Evolutionary conservation across 2,329 filamentous ascomycete genomes (phyloP).

Genomic region (Curvularia sp.): DNA sequence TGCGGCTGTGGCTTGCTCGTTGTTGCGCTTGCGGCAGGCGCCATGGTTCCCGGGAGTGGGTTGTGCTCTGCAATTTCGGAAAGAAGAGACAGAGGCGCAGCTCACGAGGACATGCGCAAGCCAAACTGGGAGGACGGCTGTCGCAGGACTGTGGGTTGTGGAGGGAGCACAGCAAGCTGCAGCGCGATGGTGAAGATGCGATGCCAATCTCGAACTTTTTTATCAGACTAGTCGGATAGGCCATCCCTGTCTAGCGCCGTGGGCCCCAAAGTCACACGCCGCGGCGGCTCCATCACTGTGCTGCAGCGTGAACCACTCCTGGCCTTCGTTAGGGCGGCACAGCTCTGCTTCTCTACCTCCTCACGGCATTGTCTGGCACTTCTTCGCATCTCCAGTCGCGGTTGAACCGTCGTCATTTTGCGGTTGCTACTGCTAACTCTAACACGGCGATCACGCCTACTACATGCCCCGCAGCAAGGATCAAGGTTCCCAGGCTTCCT

Average conservation of each 20-base stretch:
- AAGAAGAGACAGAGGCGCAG: conserved; percentile 10
- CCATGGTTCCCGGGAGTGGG: conserved; percentile 29
- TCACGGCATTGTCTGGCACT: conserved; percentile 20
- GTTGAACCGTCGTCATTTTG: conserved; percentile 31
- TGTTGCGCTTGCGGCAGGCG: conserved; percentile 57
- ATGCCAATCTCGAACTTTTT: conserved; percentile 21
- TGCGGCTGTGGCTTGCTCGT: conserved; percentile 55
- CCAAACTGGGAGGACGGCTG: not conserved
- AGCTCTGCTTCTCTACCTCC: conserved; percentile 29
- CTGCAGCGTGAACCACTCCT: conserved; percentile 30
- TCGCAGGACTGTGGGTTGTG: not conserved
- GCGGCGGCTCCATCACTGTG: conserved; percentile 30
- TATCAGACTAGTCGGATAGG: conserved; percentile 21
- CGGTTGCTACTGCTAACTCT: conserved; percentile 32
- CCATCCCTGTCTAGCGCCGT: conserved; percentile 24
- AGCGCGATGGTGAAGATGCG: conserved; percentile 13
- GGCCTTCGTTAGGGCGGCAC: conserved; percentile 41
- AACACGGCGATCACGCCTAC: conserved; percentile 38
- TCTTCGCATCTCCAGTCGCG: conserved; percentile 32
- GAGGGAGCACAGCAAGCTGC: conserved; percentile 10
- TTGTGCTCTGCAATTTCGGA: not conserved
- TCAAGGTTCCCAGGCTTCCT: conserved; percentile 42
- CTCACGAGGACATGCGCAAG: conserved; percentile 10
- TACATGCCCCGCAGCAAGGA: conserved; percentile 48
- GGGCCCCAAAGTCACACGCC: conserved; percentile 26